phyloP scores from a whole-genome alignment of 1,139 yeast genomes.

The Kurtzmaniella quercitrusa region DNA sequence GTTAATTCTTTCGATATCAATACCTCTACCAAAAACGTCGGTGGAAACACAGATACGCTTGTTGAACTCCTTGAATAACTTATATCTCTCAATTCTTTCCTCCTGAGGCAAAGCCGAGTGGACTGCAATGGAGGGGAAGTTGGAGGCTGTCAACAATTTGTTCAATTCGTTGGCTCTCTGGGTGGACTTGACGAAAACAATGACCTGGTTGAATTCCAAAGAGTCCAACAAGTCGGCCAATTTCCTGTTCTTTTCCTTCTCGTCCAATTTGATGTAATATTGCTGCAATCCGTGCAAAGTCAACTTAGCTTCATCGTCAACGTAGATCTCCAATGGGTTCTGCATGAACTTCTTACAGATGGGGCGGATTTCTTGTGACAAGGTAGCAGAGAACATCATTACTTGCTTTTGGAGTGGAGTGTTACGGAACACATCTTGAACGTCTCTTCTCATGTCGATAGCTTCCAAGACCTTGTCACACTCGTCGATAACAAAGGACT shows the following conservation, averaged over 20 bases:
- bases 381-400: slow-evolving; percentile 98
- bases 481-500: slow-evolving; percentile 95
- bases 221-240: slow-evolving; percentile 90
- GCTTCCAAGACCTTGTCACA: slow-evolving; percentile 96
- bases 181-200: slow-evolving; percentile 90
- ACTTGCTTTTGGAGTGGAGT: slow-evolving; percentile 99
- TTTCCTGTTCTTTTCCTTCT: slow-evolving; percentile 90
- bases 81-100: slow-evolving; percentile 96
- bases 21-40: slow-evolving; percentile 99
- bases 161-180: slow-evolving; percentile 90
- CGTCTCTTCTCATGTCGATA: slow-evolving; percentile 95
- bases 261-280: slow-evolving; percentile 84
- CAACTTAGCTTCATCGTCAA: slow-evolving; percentile 95
- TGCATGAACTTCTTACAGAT: slow-evolving; percentile 98
- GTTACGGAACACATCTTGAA: slow-evolving; percentile 94
- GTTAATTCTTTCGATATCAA: slow-evolving; percentile 97
- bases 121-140: slow-evolving; percentile 96
- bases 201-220: slow-evolving; percentile 96
- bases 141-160: slow-evolving; percentile 83
- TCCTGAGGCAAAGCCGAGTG: slow-evolving; percentile 96
- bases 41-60: slow-evolving; percentile 98
- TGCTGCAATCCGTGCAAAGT: slow-evolving; percentile 98
- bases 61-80: slow-evolving; percentile 95
- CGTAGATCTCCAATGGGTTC: slow-evolving; percentile 94
- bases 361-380: slow-evolving; percentile 92